These are phyloP conservation scores for Cercospora brassicicola DNA, from an alignment of 2,329 filamentous ascomycete species.

Conservation along the genomic window DNA sequence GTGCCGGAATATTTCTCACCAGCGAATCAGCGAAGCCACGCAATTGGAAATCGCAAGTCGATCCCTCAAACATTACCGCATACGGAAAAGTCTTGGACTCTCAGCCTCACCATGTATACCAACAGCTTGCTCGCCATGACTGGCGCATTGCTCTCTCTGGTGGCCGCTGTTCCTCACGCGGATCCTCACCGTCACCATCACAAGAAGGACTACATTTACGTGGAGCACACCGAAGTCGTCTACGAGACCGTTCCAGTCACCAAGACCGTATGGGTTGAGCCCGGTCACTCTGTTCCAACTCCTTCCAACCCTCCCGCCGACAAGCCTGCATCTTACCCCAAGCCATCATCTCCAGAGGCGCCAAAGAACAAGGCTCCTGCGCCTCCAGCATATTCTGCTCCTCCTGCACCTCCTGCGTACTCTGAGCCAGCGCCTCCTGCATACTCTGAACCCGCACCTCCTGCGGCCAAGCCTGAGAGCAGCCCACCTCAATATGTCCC, in stretches of 20 bases:
- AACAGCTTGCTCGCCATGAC: constrained; percentile 35
- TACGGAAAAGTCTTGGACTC: constrained; percentile 13
- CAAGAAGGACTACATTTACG: constrained; percentile 51
- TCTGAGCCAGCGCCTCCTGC: constrained; percentile 29
- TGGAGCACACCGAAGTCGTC: constrained; percentile 51
- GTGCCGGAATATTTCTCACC: constrained; percentile 18
- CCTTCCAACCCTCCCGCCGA: constrained; percentile 13
- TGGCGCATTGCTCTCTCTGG: constrained; percentile 35
- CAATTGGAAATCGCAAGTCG: constrained; percentile 24
- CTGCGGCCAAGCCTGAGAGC: constrained; percentile 25
- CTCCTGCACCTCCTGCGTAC: constrained; percentile 25
- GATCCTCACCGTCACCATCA: constrained; percentile 23
- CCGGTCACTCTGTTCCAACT: constrained; percentile 29
- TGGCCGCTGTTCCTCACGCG: constrained; percentile 36
- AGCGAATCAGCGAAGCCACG: constrained; percentile 3
- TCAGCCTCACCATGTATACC: constrained; percentile 33
- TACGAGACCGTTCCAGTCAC: constrained; percentile 53
- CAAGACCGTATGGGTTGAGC: constrained; percentile 51
- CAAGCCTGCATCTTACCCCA: constrained; percentile 8
- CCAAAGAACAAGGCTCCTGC: constrained; percentile 13
- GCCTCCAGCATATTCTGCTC: constrained; percentile 29
- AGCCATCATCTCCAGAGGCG: neutral
- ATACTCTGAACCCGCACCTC: constrained; percentile 18
- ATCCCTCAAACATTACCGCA: constrained; percentile 22
- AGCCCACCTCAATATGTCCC: constrained; percentile 30